These are phyloP conservation scores for Ceratobasidium theobromae DNA, from an alignment of 1,284 basidiomycete species.

Conservation along the genomic window DNA sequence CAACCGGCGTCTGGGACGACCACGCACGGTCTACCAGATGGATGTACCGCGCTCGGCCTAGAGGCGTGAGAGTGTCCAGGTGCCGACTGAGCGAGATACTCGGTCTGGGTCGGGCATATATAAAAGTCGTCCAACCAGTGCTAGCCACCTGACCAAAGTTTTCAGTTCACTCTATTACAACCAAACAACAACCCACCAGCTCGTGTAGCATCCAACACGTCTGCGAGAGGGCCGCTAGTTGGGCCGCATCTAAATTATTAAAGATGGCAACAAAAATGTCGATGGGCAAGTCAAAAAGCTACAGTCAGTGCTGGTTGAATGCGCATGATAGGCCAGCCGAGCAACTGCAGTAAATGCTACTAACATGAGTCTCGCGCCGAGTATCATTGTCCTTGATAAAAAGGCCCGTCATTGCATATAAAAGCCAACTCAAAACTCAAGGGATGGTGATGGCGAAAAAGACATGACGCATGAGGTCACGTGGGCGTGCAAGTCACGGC, in stretches of 20 bases:
- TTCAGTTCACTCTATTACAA: neutral
- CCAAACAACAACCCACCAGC: constrained; percentile 45
- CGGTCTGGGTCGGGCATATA: neutral
- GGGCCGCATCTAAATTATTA: neutral
- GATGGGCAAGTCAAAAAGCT: constrained; percentile 15
- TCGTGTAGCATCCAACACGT: constrained; percentile 51
- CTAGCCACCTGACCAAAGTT: neutral
- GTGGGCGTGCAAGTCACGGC: neutral
- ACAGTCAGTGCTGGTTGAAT: constrained; percentile 15
- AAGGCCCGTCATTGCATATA: neutral
- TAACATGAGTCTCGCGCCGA: neutral
- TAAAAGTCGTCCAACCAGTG: constrained; percentile 11
- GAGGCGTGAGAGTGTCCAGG: neutral
- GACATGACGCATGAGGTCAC: neutral
- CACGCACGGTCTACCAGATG: constrained; percentile 57
- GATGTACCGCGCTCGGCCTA: neutral
- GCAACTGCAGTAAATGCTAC: neutral
- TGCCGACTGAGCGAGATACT: neutral
- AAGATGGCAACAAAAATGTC: constrained; percentile 7
- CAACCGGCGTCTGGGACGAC: constrained; percentile 55
- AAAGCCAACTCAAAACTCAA: neutral
- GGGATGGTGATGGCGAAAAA: neutral
- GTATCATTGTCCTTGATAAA: neutral
- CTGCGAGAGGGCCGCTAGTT: neutral
- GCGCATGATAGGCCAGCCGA: neutral